phyloP scores from a whole-genome alignment of 768 basidiomycete species.

The Arthromyces matolae region DNA sequence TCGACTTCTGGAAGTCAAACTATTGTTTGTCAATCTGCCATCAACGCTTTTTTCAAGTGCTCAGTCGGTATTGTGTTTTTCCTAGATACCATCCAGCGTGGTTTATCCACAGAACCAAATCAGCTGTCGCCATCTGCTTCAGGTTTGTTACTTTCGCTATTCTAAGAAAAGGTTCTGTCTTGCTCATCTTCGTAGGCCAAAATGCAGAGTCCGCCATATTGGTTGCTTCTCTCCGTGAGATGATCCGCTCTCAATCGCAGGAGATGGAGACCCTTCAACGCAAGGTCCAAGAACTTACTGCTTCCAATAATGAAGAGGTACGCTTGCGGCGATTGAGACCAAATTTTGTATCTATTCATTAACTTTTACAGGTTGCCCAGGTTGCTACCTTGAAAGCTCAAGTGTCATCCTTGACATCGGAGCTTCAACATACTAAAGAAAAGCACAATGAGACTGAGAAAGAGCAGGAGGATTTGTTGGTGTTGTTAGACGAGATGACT shows the following conservation, averaged over 20 bases:
- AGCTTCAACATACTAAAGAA: slow-evolving; percentile 51
- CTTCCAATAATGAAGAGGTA: slow-evolving; percentile 36
- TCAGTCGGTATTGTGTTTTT: slow-evolving; percentile 3
- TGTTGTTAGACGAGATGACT: slow-evolving; percentile 88
- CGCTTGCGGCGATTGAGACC: slow-evolving; percentile 13
- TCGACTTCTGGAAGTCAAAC: slow-evolving; percentile 98
- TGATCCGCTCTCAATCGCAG: slow-evolving; percentile 75
- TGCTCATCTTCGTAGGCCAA: slow-evolving; percentile 39
- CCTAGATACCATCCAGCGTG: slow-evolving; percentile 73
- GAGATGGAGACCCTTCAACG: slow-evolving; percentile 71
- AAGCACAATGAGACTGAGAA: slow-evolving; percentile 84
- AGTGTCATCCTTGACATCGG: slow-evolving; percentile 40
- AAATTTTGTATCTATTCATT: too few species aligned
- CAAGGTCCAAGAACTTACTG: slow-evolving; percentile 45
- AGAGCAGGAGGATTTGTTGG: slow-evolving; percentile 94
- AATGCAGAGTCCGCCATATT: slow-evolving; percentile 78
- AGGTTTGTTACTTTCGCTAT: slow-evolving; percentile 21
- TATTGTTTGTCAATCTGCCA: slow-evolving; percentile 61
- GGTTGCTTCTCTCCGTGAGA: slow-evolving; percentile 78
- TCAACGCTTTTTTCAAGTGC: not conserved
- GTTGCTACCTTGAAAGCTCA: slow-evolving; percentile 42
- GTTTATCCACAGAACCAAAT: slow-evolving; percentile 66
- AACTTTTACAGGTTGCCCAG: too few species aligned
- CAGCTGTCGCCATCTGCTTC: slow-evolving; percentile 54
- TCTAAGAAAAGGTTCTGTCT: slow-evolving; percentile 4